Percentiles rank a stretch among this genome's conserved stretches.
phyloP scores from a whole-genome alignment of 2,329 filamentous ascomycete species.

The Colletotrichum sp. region DNA sequence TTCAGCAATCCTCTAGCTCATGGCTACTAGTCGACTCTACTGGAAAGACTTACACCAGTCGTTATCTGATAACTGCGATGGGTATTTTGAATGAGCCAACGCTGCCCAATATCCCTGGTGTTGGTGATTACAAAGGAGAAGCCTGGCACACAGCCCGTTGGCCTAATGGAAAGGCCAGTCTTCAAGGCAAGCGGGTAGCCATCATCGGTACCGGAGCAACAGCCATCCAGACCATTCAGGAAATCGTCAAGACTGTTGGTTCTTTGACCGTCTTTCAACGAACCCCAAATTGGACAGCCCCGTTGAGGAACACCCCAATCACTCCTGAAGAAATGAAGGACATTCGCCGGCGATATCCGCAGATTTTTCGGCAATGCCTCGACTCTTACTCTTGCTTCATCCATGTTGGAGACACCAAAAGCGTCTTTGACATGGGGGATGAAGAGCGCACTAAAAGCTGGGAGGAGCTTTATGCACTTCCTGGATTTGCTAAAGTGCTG shows the following conservation, averaged over 20 bases:
- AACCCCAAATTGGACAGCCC: constrained; percentile 45
- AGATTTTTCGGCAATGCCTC: constrained; percentile 20
- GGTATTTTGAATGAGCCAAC: constrained; percentile 45
- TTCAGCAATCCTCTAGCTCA: constrained; percentile 26
- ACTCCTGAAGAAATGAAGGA: constrained; percentile 12
- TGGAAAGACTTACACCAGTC: constrained; percentile 26
- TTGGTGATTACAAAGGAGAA: constrained; percentile 43
- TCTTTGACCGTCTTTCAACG: constrained; percentile 61
- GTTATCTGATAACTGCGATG: constrained; percentile 36
- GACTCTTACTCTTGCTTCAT: constrained; percentile 33
- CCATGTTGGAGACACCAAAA: constrained; percentile 29
- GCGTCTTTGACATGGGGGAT: constrained; percentile 27
- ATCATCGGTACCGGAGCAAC: constrained; percentile 57
- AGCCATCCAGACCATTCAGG: constrained; percentile 48
- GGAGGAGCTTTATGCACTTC: constrained; percentile 36
- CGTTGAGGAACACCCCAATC: constrained; percentile 29
- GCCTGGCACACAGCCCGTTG: constrained; percentile 52
- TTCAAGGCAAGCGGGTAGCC: constrained; percentile 51
- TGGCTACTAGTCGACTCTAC: constrained; percentile 32
- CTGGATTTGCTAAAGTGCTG: constrained; percentile 40
- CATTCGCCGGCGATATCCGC: background rate
- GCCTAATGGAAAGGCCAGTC: constrained; percentile 44
- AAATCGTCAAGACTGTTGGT: constrained; percentile 49
- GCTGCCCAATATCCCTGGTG: constrained; percentile 41
- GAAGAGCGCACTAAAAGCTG: constrained; percentile 30